These are phyloP conservation scores for Colletotrichum eremochloae DNA, from an alignment of 2,329 filamentous ascomycete genomes.

Conservation along the genomic window DNA sequence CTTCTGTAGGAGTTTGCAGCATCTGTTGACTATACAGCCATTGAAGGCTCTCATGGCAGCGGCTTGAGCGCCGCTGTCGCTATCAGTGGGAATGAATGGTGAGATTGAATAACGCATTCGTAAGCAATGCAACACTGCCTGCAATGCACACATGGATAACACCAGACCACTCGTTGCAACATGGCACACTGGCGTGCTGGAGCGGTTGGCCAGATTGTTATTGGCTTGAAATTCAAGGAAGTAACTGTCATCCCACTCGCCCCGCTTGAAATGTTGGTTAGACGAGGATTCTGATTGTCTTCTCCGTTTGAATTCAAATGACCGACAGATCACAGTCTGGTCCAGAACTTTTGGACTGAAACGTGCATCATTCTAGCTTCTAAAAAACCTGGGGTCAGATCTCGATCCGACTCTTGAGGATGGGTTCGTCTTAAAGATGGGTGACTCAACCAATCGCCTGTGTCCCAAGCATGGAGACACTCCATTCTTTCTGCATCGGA, in stretches of 20 bases:
- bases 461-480: neutral
- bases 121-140: conserved; percentile 19
- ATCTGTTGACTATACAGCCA: neutral
- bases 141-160: conserved; percentile 13
- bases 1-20: neutral
- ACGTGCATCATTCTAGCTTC: neutral
- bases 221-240: neutral
- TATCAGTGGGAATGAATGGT: conserved; percentile 21
- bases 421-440: conserved; percentile 16
- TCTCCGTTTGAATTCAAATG: neutral
- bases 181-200: conserved; percentile 31
- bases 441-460: neutral
- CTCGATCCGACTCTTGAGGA: conserved; percentile 7
- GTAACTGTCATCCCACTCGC: no score
- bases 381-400: neutral
- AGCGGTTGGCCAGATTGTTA: conserved; percentile 1
- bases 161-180: neutral
- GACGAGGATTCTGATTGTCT: neutral
- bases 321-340: neutral
- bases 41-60: neutral
- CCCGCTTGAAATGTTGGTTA: neutral
- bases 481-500: neutral
- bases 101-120: conserved; percentile 10
- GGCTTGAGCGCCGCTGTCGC: conserved; percentile 7
- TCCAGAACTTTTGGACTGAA: neutral